These are phyloP conservation scores for Aspergillus felis DNA, from an alignment of 2,329 filamentous ascomycete species.

Conservation along the genomic window DNA sequence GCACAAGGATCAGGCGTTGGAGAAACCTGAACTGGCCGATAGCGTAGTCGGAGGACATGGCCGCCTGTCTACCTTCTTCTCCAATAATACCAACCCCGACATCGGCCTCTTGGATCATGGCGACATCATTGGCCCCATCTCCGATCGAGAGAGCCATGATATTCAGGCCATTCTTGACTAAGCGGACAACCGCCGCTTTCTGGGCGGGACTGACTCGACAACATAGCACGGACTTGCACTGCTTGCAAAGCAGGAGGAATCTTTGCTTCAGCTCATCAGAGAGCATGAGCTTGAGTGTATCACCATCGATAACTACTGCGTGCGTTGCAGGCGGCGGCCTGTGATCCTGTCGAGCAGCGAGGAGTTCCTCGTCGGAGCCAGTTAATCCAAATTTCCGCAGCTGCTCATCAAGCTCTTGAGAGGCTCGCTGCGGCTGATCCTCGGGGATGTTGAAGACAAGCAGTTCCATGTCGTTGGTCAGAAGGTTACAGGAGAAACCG, in stretches of 20 bases:
- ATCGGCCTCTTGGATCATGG: slow-evolving; percentile 96
- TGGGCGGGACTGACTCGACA: slow-evolving; percentile 96
- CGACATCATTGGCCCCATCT: slow-evolving; percentile 92
- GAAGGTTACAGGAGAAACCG: slow-evolving; percentile 94
- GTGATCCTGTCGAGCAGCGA: slow-evolving; percentile 74
- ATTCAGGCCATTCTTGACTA: slow-evolving; percentile 92
- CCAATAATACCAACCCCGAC: slow-evolving; percentile 95
- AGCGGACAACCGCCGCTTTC: slow-evolving; percentile 91
- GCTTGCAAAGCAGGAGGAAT: slow-evolving; percentile 92
- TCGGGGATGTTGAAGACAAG: slow-evolving; percentile 84
- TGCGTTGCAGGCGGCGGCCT: slow-evolving; percentile 83
- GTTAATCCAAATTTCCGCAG: slow-evolving; percentile 71
- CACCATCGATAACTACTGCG: slow-evolving; percentile 90
- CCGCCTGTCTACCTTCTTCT: slow-evolving; percentile 85
- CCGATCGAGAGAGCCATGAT: slow-evolving; percentile 94
- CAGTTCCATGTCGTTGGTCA: slow-evolving; percentile 97
- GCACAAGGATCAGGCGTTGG: slow-evolving; percentile 78
- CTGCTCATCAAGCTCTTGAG: slow-evolving; percentile 69
- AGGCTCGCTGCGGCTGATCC: slow-evolving; percentile 61
- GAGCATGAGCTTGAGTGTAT: slow-evolving; percentile 83
- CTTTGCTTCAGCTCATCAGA: slow-evolving; percentile 80
- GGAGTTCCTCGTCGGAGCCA: slow-evolving; percentile 81
- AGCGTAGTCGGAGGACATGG: slow-evolving; percentile 94
- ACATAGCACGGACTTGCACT: slow-evolving; percentile 93
- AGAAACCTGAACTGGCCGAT: slow-evolving; percentile 92